Evolutionary conservation across 164 flowering plant species (phyloP), one percentile per base, ranked within the genome.

Genomic region (Vitis riparia): DNA sequence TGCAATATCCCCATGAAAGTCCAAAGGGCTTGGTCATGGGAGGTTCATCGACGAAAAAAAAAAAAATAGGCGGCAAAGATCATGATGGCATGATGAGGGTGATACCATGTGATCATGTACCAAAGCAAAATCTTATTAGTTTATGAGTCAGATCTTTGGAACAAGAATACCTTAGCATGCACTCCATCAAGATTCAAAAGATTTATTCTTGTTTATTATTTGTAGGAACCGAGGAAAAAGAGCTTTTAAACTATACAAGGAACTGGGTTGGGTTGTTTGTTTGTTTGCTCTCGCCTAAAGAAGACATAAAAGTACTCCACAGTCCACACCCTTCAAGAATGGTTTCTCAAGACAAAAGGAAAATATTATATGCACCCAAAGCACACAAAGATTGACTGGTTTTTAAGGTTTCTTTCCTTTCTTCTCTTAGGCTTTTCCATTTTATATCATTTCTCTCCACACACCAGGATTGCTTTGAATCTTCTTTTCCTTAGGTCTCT

Each of bases 181-280:
- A 73, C 76, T 76, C 70, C 70, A 64, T 30, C 73, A 50, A 59
- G 76, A 72, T 72, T 76, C 75, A 72, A 48, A 17, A 59, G 56
- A 68, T 48, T 63, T 8, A n/a, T 32, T 4, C 2, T 53, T 37
- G 15, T 67, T 53, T 62, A 67, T 67, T 62, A 2, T 63, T 63
- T 63, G 68, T 15, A 30, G 71, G 59, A 59, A 69, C 59, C 72
- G 19, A 69, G 68, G 60, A 51, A 44, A 57, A 58, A 51, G 32
- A 53, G 55, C 23, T 47, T 52, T 62, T 23, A 49, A 14, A 55
- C n/a, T 56, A 23, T 55, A 23, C 37, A 71, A 67, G 12, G n/a
- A 52, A 56, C 59, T 62, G 61, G 48, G 51, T n/a, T 56, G 17
- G 30, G 2, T 37, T 63, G 60, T 63, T 64, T 63, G 55, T 37